phyloP scores from a whole-genome alignment of 768 basidiomycete species.

The Tulasnella sp. region DNA sequence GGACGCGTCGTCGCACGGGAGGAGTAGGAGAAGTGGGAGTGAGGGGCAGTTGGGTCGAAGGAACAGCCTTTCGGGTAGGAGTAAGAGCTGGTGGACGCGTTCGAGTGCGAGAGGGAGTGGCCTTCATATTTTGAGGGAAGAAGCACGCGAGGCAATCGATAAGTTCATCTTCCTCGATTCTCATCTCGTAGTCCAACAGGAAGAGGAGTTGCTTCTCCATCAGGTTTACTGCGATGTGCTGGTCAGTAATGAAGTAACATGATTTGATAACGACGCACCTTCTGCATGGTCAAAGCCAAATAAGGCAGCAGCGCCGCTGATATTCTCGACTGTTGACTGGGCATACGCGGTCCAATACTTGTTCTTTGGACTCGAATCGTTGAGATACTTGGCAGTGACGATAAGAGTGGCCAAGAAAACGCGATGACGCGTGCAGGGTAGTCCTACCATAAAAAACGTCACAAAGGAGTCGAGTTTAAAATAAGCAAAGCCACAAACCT shows the following conservation, averaged over 20 bases:
- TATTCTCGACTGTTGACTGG: slow-evolving; percentile 59
- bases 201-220: slow-evolving; percentile 96
- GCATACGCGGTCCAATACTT: slow-evolving; percentile 81
- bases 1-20: slow-evolving; percentile 6
- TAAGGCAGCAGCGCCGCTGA: neutral
- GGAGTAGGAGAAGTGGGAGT: slow-evolving; percentile 16
- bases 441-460: slow-evolving; percentile 31
- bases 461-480: slow-evolving; percentile 5
- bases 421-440: slow-evolving; percentile 86
- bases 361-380: slow-evolving; percentile 94
- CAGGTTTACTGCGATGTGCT: slow-evolving; percentile 50
- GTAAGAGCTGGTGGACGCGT: slow-evolving; percentile 4
- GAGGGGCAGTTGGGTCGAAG: slow-evolving; percentile 9
- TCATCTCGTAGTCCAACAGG: slow-evolving; percentile 84
- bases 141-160: slow-evolving; percentile 44
- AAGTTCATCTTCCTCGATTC: slow-evolving; percentile 75
- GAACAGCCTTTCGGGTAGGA: neutral
- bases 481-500: slow-evolving; percentile 38
- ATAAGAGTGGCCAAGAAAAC: slow-evolving; percentile 95
- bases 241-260: slow-evolving; percentile 7
- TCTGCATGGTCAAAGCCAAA: slow-evolving; percentile 10
- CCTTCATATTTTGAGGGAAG: slow-evolving; percentile 20
- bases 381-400: slow-evolving; percentile 91
- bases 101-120: slow-evolving; percentile 2
- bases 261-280: neutral